A percentile compares a stretch with the other conserved stretches of the same genome.
These are phyloP conservation scores for Acrocalymma vagum DNA, from an alignment of 2,329 filamentous ascomycete species.

Conservation along the genomic window DNA sequence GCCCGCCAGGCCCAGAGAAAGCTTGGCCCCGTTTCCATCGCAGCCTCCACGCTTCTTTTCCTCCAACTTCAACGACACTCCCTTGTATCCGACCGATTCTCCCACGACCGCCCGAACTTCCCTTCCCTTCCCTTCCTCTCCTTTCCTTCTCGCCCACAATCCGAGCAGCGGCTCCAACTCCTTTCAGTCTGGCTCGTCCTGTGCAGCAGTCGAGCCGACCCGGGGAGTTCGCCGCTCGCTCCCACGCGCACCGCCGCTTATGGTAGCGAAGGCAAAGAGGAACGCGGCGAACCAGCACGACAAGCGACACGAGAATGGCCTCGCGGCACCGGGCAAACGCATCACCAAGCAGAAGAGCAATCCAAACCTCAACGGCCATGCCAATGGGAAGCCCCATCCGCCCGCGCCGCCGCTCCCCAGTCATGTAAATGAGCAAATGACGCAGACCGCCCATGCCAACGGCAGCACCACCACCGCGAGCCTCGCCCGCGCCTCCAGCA, in stretches of 20 bases:
- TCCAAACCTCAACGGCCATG: slow-evolving; percentile 52
- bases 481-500: slow-evolving; percentile 5
- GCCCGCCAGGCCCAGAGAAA: too few species aligned
- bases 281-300: slow-evolving; percentile 57
- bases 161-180: slow-evolving; percentile 43
- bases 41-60: too few species aligned
- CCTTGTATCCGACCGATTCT: too few species aligned
- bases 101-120: too few species aligned
- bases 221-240: slow-evolving; percentile 43
- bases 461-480: slow-evolving; percentile 16
- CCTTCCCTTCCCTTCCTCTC: slow-evolving; percentile 23
- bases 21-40: too few species aligned
- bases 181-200: slow-evolving; percentile 57
- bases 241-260: slow-evolving; percentile 45
- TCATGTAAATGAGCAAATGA: slow-evolving; percentile 46
- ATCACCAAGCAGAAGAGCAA: slow-evolving; percentile 60
- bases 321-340: slow-evolving; percentile 80
- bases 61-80: too few species aligned
- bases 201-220: slow-evolving; percentile 51
- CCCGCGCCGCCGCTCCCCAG: slow-evolving; percentile 50
- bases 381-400: slow-evolving; percentile 50
- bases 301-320: slow-evolving; percentile 83
- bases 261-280: slow-evolving; percentile 59
- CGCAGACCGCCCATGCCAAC: slow-evolving; percentile 38
- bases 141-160: slow-evolving; percentile 17